phyloP scores from a whole-genome alignment of 225 moss, liverwort and hornwort species.

The Lunularia cruciata region DNA sequence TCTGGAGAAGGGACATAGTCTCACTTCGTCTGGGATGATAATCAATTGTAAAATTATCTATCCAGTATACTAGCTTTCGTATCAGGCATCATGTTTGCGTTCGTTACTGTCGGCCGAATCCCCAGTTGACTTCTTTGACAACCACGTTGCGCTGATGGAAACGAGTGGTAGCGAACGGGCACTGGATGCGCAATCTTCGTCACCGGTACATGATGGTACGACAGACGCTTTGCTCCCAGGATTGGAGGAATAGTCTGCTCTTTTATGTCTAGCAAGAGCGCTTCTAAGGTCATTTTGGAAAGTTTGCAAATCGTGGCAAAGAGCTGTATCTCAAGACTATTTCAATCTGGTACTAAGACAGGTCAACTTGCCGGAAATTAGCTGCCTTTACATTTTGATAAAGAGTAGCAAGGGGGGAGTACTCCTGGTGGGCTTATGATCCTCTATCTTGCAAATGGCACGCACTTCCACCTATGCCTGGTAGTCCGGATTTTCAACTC shows the following conservation, averaged over 20 bases:
- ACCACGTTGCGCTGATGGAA: too few species aligned
- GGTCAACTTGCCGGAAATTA: not conserved
- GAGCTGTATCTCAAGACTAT: not conserved
- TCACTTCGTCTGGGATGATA: too few species aligned
- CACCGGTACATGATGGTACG: too few species aligned
- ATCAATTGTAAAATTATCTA: too few species aligned
- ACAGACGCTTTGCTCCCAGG: constrained; percentile 7
- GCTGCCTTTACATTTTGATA: constrained; percentile 22
- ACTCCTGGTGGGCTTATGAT: constrained; percentile 22
- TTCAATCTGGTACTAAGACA: constrained; percentile 17
- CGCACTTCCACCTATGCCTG: constrained; percentile 14
- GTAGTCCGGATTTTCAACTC: constrained; percentile 23
- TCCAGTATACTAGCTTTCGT: too few species aligned
- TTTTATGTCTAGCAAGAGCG: constrained; percentile 22
- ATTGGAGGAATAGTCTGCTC: constrained; percentile 12
- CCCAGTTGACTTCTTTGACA: too few species aligned
- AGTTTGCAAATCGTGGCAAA: constrained; percentile 20
- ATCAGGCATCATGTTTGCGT: too few species aligned
- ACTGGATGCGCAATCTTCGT: too few species aligned
- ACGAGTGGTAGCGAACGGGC: too few species aligned
- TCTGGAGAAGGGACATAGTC: too few species aligned
- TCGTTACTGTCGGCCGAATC: too few species aligned
- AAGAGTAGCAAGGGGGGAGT: not conserved
- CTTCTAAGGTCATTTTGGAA: constrained; percentile 2
- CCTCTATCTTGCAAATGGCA: constrained; percentile 18